phyloP scores from a whole-genome alignment of 2,329 filamentous ascomycete species.

The Microcyclosporella mali region DNA sequence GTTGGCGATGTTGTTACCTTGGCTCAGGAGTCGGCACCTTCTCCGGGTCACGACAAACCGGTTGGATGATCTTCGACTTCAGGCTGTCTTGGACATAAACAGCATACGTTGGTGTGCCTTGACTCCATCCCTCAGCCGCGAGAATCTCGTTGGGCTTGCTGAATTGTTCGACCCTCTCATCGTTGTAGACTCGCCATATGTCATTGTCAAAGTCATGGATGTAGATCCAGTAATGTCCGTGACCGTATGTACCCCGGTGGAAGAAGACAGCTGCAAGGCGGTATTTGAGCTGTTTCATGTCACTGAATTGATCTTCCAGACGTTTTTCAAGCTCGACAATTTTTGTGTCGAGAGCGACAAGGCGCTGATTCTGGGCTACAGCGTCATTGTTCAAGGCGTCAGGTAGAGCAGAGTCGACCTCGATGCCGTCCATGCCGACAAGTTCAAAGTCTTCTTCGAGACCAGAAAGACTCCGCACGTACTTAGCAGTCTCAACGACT shows the following conservation, averaged over 20 bases:
- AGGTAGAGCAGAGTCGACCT: conserved; percentile 38
- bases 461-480: conserved; percentile 38
- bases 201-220: conserved; percentile 79
- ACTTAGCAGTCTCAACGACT: conserved; percentile 33
- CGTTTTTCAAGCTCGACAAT: conserved; percentile 45
- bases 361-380: conserved; percentile 40
- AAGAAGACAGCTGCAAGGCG: conserved; percentile 88
- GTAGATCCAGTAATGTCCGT: conserved; percentile 95
- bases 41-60: conserved; percentile 30
- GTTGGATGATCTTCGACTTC: conserved; percentile 53
- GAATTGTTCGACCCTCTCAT: conserved; percentile 68
- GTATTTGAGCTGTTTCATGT: conserved; percentile 63
- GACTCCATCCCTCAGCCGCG: conserved; percentile 53
- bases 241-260: conserved; percentile 60
- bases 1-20: neutral
- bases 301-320: conserved; percentile 55
- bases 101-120: conserved; percentile 74
- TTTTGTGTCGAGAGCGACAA: conserved; percentile 33
- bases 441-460: conserved; percentile 34
- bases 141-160: conserved; percentile 56
- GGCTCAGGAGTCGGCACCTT: conserved; percentile 2
- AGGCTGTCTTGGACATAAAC: conserved; percentile 70
- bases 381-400: conserved; percentile 42
- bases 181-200: conserved; percentile 92
- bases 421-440: conserved; percentile 34